Evolutionary conservation across 2,329 filamentous ascomycete genomes (phyloP), one percentile per base, ranked within the genome.

Genomic region (Trichocomaceae sp.): DNA sequence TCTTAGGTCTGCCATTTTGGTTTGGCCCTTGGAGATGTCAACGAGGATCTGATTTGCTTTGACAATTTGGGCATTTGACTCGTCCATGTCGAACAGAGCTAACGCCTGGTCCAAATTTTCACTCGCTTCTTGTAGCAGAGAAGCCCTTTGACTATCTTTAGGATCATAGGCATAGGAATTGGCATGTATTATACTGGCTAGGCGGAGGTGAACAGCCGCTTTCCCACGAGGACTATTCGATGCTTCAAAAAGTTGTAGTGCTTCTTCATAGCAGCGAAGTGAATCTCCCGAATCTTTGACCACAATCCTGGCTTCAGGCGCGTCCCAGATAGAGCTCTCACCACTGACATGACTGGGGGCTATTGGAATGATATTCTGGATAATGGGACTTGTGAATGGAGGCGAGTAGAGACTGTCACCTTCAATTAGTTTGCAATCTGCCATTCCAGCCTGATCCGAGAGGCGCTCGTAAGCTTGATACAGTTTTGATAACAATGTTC

Each of bases 311-410:
- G 7, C 23, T 26, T 26, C 23, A 7, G 23, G 23, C 23, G 4
- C 23, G 23, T 55, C 53, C 53, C 53, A 55, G 39, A 50, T 8
- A 29, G 1, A 37, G 19, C n/a, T 37, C 1, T 55, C 56, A 2
- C 53, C 59, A 23, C 39, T 50, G 4, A 57, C 46, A n/a, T 46
- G 49, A 10, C 45, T 37, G 22, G 26, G n/a, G 41, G 62, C 56
- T 19, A 58, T 19, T 8, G 59, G 49, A 31, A 62, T 37, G 42
- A 64, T 22, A 31, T 62, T 63, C 39, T 63, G 51, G 9, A 57
- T 54, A n/a, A 63, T n/a, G 2, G 62, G 61, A 20, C 59, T 64
- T 1, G 61, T 48, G 39, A 64, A 64, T 9, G 60, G 54, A 13
- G 61, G 59, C 15, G 61, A 59, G 9, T 60, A 46, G 3, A 60